Evolutionary conservation across 306 rosid species (phyloP).

Genomic region (Oemleria cerasiformis): DNA sequence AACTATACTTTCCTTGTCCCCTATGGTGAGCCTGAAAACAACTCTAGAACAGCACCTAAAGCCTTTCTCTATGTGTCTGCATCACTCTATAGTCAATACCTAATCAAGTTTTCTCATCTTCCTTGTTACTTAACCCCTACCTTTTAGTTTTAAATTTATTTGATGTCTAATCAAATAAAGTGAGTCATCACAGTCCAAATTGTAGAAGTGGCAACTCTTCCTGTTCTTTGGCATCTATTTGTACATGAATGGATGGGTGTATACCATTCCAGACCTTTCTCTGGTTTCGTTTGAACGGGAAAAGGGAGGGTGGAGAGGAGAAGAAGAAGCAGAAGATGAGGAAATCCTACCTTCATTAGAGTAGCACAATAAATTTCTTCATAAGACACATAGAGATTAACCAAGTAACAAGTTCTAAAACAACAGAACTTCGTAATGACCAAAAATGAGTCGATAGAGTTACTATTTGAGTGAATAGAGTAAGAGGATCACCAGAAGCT

Average conservation of each 20-base stretch:
- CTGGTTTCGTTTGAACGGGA: not conserved
- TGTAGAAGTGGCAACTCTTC: not conserved
- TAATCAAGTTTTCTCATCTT: not conserved
- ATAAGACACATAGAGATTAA: not conserved
- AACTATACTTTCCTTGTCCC: not conserved
- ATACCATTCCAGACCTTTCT: not conserved
- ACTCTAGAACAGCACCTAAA: conserved; percentile 6
- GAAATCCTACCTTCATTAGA: not conserved
- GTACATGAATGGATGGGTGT: not conserved
- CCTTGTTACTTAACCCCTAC: not conserved
- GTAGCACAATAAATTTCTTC: not conserved
- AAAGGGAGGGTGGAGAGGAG: not conserved
- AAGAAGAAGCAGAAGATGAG: not conserved
- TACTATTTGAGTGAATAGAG: not conserved
- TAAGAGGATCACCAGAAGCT: conserved; percentile 56
- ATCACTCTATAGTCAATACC: not conserved
- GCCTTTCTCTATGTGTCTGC: not conserved
- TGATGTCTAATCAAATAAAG: not conserved
- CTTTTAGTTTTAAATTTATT: too few species aligned
- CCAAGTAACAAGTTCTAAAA: conserved; percentile 1
- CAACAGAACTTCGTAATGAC: conserved; percentile 2
- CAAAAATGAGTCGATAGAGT: not conserved
- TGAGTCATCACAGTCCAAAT: not conserved
- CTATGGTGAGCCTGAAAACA: not conserved
- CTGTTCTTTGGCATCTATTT: too few species aligned